These are phyloP conservation scores for Euphorbia tirucalli DNA, from an alignment of 345 rosid genomes.

Conservation along the genomic window DNA sequence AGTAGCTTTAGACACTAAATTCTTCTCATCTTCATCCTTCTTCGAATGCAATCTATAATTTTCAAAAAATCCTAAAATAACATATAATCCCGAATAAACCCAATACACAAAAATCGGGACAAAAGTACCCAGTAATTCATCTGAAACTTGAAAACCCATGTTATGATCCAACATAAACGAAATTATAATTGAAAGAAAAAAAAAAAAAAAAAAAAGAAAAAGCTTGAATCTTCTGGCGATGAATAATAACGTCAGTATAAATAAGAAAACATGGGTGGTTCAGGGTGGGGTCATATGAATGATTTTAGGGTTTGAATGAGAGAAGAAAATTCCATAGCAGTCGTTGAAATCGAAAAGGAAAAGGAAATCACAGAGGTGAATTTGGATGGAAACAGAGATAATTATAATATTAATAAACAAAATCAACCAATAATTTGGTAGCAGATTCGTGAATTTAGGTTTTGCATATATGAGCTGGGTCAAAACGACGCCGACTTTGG, in stretches of 20 bases:
- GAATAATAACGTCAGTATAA: not conserved
- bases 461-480: not conserved
- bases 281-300: not conserved
- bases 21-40: slow-evolving; percentile 74
- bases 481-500: not conserved
- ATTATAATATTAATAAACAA: not conserved
- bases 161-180: not conserved
- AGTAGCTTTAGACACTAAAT: slow-evolving; percentile 61
- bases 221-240: not conserved
- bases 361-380: not conserved
- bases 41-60: slow-evolving; percentile 76
- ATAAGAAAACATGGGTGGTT: not conserved
- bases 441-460: not conserved
- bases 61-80: slow-evolving; percentile 45
- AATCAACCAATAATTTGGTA: not conserved
- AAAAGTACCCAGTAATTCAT: slow-evolving; percentile 74
- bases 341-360: slow-evolving; percentile 11
- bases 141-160: slow-evolving; percentile 66
- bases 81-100: slow-evolving; percentile 75
- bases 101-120: slow-evolving; percentile 76
- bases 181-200: too few species aligned
- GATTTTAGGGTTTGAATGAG: slow-evolving; percentile 9
- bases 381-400: not conserved
- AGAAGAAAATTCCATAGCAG: not conserved
- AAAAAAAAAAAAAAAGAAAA: not conserved